These are phyloP conservation scores for Furculomyces boomerangus DNA, from an alignment of 371 early-diverging fungal species.

Conservation along the genomic window DNA sequence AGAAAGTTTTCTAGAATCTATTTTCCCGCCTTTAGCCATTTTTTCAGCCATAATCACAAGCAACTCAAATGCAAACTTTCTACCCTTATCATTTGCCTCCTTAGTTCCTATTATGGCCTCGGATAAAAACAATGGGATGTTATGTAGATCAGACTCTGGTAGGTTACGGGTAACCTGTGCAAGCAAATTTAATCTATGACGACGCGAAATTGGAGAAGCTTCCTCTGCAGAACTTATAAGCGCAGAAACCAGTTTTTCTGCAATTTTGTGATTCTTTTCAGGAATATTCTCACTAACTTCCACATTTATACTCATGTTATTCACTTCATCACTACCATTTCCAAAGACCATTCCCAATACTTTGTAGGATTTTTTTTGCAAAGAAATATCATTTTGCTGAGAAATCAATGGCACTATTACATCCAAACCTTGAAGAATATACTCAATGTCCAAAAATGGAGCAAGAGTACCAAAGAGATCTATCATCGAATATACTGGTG, in stretches of 20 bases:
- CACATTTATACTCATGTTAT: slow-evolving; percentile 9
- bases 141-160: slow-evolving; percentile 45
- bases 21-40: slow-evolving; percentile 61
- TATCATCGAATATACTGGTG: slow-evolving; percentile 52
- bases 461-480: slow-evolving; percentile 55
- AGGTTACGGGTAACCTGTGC: slow-evolving; percentile 30
- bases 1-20: slow-evolving; percentile 30
- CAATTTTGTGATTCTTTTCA: slow-evolving; percentile 7
- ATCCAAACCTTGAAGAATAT: slow-evolving; percentile 32
- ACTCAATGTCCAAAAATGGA: slow-evolving; percentile 42
- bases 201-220: slow-evolving; percentile 41
- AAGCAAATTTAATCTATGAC: slow-evolving; percentile 44
- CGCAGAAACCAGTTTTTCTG: slow-evolving; percentile 11
- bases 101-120: slow-evolving; percentile 86
- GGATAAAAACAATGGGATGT: slow-evolving; percentile 66
- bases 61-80: slow-evolving; percentile 63
- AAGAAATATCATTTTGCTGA: slow-evolving; percentile 44
- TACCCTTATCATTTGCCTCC: slow-evolving; percentile 79
- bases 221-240: slow-evolving; percentile 27
- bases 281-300: slow-evolving; percentile 7
- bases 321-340: neutral
- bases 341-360: slow-evolving; percentile 36
- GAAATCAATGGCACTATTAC: slow-evolving; percentile 33
- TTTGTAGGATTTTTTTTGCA: slow-evolving; percentile 93
- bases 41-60: slow-evolving; percentile 71